Conservation (phyloP, 306 rosid species). For the Fragaria iinumae region DNA sequence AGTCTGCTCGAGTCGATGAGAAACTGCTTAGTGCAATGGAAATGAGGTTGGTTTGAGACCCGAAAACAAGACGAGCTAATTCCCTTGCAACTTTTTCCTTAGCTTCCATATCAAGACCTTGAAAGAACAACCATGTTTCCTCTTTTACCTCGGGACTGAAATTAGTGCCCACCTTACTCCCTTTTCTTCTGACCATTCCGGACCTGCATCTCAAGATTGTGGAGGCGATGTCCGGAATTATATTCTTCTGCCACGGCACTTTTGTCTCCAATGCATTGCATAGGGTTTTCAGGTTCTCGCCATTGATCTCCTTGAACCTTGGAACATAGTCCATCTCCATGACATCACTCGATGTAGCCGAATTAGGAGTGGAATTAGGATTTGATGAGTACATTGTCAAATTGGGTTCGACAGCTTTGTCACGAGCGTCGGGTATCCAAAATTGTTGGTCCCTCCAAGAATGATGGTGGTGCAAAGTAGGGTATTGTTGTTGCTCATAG, state of each 20-base stretch:
- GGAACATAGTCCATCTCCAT: constrained; percentile 60
- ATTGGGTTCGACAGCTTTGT: constrained; percentile 38
- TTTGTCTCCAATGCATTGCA: constrained; percentile 69
- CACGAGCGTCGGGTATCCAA: constrained; percentile 37
- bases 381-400: constrained; percentile 50
- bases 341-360: constrained; percentile 57
- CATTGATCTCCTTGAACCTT: constrained; percentile 61
- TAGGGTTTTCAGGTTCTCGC: constrained; percentile 60
- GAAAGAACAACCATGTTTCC: constrained; percentile 92
- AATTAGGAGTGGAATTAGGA: constrained; percentile 60
- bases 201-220: constrained; percentile 81
- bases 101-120: constrained; percentile 66
- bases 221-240: constrained; percentile 63
- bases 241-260: constrained; percentile 76
- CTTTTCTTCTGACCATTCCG: constrained; percentile 64
- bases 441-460: constrained; percentile 36
- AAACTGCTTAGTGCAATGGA: constrained; percentile 74
- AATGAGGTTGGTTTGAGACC: constrained; percentile 50
- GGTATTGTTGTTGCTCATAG: constrained; percentile 50
- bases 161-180: constrained; percentile 24
- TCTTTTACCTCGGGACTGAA: constrained; percentile 43
- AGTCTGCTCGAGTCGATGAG: constrained; percentile 74
- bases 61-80: constrained; percentile 63
- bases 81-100: constrained; percentile 77
- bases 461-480: constrained; percentile 24